Percentiles rank a stretch among this genome's conserved stretches.
Conservation (phyloP, 1,284 basidiomycete genomes). For the Ganoderma multipileum region DNA sequence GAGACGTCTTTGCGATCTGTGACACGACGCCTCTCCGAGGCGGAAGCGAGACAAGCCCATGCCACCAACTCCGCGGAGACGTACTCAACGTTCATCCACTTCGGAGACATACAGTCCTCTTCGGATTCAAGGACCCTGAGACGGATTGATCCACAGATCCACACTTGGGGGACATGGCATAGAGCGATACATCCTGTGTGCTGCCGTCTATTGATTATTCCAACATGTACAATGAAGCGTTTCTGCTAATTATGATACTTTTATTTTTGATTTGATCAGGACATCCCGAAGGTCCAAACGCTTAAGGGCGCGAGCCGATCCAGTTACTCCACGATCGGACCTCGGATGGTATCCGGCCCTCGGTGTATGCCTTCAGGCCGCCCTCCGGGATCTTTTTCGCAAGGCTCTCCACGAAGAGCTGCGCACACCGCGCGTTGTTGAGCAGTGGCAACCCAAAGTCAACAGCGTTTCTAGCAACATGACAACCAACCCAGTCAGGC, state of each 20-base stretch:
- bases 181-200: not conserved
- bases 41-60: not conserved
- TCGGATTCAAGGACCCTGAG: not conserved
- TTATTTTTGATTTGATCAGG: conserved; percentile 26
- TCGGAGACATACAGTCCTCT: not conserved
- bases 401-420: conserved; percentile 91
- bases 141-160: too few species aligned
- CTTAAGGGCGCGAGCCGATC: conserved; percentile 71
- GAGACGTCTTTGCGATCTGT: not conserved
- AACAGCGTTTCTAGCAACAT: conserved; percentile 76
- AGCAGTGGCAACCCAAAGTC: conserved; percentile 92
- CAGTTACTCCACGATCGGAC: conserved; percentile 93
- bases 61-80: not conserved
- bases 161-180: too few species aligned
- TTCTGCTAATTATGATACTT: conserved; percentile 25
- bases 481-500: conserved; percentile 18
- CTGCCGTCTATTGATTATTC: conserved; percentile 23
- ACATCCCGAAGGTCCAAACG: not conserved
- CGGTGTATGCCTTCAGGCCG: conserved; percentile 83
- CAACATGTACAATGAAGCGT: conserved; percentile 29
- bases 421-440: conserved; percentile 91
- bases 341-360: conserved; percentile 93
- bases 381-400: conserved; percentile 89
- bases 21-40: not conserved
- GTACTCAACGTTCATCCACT: not conserved